Base-by-base conservation (phyloP, 73 alveolate species). In the Loxodes magnus region DNA sequence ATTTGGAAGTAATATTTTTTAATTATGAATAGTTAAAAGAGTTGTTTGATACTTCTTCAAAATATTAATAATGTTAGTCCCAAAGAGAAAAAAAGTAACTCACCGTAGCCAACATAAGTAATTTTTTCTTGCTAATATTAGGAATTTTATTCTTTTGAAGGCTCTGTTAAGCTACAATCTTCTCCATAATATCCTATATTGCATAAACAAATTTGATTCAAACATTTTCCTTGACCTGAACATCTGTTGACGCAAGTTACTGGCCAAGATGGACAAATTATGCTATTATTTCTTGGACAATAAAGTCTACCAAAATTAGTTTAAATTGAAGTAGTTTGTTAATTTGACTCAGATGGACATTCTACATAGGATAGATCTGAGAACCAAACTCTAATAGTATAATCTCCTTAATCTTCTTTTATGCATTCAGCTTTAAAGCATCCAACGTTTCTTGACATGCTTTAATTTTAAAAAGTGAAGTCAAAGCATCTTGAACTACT, bases 151-250 rank as follows among this genome's bases (percentile, higher is more conserved):
- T n/a, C n/a, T n/a, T n/a, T n/a, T n/a, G n/a, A n/a, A n/a, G n/a
- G n/a, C n/a, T n/a, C n/a, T n/a, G n/a, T n/a, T n/a, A n/a, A n/a
- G n/a, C n/a, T n/a, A 24, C 59, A 46, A 5, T 9, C 22, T 10
- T 22, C n/a, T 46, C 59, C 59, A n/a, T 21, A 22, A 39, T 39
- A 39, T 1, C 59, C 59, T 1, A 20, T 12, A 46, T 46, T 17
- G 17, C 59, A 46, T 20, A 2, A 12, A 41, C 59, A 46, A 17
- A 7, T 12, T 46, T 41, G 43, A 46, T 46, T 19, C 1, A 21
- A 16, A 24, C 59, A 46, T 10, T 10, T 9, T 10, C 59, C 59
- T 12, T 22, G 7, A 10, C 59, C 59, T 10, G 46, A 46, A 19
- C 59, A 46, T 16, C 35, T 41, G 17, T 12, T 12, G 7, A 24